Evolutionary conservation across 1,284 basidiomycete genomes (phyloP).

Genomic region (Ganoderma lingzhi): DNA sequence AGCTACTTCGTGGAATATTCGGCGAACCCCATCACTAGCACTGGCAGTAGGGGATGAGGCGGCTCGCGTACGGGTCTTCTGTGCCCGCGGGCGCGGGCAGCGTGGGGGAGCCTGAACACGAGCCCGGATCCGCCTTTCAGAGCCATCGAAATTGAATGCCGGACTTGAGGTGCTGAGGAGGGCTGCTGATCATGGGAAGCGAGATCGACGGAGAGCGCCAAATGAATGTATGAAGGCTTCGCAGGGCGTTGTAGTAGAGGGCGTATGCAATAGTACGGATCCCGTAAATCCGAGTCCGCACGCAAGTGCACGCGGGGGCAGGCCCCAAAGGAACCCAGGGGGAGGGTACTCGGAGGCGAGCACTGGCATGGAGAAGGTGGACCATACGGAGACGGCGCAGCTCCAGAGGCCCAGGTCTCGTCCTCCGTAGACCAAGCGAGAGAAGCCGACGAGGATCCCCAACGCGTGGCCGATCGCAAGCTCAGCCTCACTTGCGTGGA

Average conservation of each 20-base stretch:
- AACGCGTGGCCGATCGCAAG: conserved; percentile 2
- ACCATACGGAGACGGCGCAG: neutral
- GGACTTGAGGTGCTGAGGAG: no score
- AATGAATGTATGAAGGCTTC: no score
- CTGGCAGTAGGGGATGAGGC: neutral
- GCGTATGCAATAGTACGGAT: no score
- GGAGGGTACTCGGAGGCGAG: no score
- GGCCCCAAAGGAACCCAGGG: no score
- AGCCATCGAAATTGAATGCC: no score
- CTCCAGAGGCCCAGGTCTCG: neutral
- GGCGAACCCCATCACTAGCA: neutral
- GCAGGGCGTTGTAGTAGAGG: no score
- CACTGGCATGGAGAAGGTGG: neutral
- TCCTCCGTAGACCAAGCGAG: neutral
- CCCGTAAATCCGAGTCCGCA: no score
- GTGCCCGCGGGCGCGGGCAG: neutral
- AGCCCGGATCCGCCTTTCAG: no score
- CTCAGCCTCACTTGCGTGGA: neutral
- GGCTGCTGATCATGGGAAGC: no score
- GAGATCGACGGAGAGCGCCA: no score
- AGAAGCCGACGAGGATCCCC: conserved; percentile 7
- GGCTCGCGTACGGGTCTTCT: neutral
- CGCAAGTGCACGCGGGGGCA: no score
- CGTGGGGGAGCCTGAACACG: neutral
- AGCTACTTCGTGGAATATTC: neutral